Base-by-base conservation (phyloP, 192 early-diverging fungal species). In the Podila clonocystis region DNA sequence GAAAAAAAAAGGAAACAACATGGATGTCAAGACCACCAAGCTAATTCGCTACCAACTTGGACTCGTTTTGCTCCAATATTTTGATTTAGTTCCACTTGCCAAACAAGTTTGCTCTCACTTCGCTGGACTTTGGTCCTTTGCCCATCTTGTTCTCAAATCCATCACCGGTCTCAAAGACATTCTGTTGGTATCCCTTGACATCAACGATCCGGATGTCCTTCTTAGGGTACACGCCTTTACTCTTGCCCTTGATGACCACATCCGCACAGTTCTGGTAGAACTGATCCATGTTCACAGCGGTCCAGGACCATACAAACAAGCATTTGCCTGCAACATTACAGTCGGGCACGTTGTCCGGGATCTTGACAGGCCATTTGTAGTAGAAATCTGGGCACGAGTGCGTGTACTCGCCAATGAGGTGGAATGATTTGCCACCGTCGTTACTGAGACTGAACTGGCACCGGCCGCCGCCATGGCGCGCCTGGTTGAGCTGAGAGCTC, bases 191-290 rank as follows among this genome's bases (percentile, higher is more conserved):
- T 29, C 63, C 63, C 15, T 50, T 24, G 26, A 61, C 52, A 30
- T 80, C 67, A 13, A 73, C 77, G 63, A 73, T 68, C 50, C 30
- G 0, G n/a, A 80, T 69, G 17, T 75, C 74, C n/a, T 31, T 55
- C 5, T 49, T 17, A 6, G 26, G 76, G 61, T 73, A 75, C 58
- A 50, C 63, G 30, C 50, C 75, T 48, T 20, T 67, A 19, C 1
- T 15, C 1, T 71, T 62, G 19, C 90, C 88, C 2, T 67, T 64
- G 65, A 93, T 87, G 28, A 74, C 84, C 9, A 94, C 78, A 83
- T 93, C 91, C 20, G 90, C 92, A 68, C 92, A 93, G 84, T 91
- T 92, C 82, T 89, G 89, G 80, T 94, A 94, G 70, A 89, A 93
- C 83, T 94, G 92, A 57, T 89, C 88, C 68, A 91, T 88, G 11